Conservation (phyloP, 805 yeast species). For the Kuraishia cidri region DNA sequence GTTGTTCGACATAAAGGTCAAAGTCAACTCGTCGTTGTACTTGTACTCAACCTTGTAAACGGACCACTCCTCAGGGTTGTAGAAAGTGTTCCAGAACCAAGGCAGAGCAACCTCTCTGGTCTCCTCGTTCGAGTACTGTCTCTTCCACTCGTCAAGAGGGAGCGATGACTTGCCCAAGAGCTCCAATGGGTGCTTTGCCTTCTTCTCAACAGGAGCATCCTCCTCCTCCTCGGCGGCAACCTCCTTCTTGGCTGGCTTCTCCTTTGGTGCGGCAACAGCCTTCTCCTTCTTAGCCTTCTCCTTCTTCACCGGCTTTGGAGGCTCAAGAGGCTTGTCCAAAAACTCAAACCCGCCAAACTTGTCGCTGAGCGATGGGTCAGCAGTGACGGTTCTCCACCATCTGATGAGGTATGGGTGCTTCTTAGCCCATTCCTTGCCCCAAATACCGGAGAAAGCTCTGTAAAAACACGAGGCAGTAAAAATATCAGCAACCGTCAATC, state of each 20-base stretch:
- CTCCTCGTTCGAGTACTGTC: conserved; percentile 93
- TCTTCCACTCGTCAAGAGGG: conserved; percentile 89
- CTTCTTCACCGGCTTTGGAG: conserved; percentile 32
- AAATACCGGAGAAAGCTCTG: conserved; percentile 37
- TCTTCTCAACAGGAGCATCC: conserved; percentile 38
- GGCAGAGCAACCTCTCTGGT: conserved; percentile 92
- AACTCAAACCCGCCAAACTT: conserved; percentile 38
- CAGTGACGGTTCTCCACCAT: conserved; percentile 35
- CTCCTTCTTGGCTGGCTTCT: conserved; percentile 3
- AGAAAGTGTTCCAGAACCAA: conserved; percentile 93
- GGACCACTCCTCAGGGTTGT: conserved; percentile 89
- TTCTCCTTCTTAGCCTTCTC: conserved; percentile 21
- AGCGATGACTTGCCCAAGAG: conserved; percentile 63
- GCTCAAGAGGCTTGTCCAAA: conserved; percentile 53
- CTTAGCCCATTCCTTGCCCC: conserved; percentile 43
- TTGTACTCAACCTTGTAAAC: conserved; percentile 92
- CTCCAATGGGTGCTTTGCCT: conserved; percentile 91
- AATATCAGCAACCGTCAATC: conserved; percentile 34
- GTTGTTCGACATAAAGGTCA: conserved; percentile 98
- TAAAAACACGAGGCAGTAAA: conserved; percentile 29
- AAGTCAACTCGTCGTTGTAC: conserved; percentile 95
- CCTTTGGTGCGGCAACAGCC: conserved; percentile 29
- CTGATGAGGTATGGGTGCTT: conserved; percentile 39
- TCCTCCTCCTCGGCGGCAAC: conserved; percentile 25
- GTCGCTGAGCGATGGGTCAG: conserved; percentile 29